phyloP scores from a whole-genome alignment of 306 rosid species.

The Cyamopsis tetragonoloba region DNA sequence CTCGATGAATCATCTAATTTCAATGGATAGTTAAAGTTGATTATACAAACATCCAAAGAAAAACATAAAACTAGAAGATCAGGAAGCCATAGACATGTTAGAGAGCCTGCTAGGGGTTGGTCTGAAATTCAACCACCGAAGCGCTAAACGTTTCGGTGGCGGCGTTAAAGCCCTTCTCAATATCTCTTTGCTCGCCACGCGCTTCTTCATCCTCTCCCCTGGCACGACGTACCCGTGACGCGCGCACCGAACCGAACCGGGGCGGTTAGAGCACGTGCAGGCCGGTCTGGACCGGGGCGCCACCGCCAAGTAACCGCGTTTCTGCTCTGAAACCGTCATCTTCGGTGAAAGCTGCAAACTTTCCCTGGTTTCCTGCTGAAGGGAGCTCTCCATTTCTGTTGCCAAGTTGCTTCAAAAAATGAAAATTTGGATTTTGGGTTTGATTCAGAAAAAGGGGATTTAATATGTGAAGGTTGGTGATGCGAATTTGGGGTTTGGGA shows the following conservation, averaged over 20 bases:
- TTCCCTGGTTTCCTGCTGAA: slow-evolving; percentile 19
- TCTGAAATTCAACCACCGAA: slow-evolving; percentile 79
- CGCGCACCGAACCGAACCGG: slow-evolving; percentile 49
- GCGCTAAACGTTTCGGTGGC: slow-evolving; percentile 46
- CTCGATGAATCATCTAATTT: slow-evolving; percentile 25
- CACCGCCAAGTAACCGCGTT: slow-evolving; percentile 12
- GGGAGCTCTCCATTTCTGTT: slow-evolving; percentile 42
- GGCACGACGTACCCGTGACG: slow-evolving; percentile 50
- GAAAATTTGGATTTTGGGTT: no score
- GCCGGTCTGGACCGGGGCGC: slow-evolving; percentile 36
- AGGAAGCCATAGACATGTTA: slow-evolving; percentile 63
- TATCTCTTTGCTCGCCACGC: slow-evolving; percentile 54
- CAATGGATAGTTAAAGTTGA: slow-evolving; percentile 21
- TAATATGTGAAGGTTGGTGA: slow-evolving; percentile 19
- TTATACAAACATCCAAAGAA: slow-evolving; percentile 27
- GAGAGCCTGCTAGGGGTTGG: slow-evolving; percentile 90
- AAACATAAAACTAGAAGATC: no score
- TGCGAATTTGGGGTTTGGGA: not conserved
- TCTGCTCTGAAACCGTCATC: not conserved
- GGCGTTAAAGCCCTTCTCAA: slow-evolving; percentile 74
- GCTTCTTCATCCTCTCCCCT: slow-evolving; percentile 45
- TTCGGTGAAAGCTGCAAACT: slow-evolving; percentile 19
- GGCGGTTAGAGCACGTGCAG: slow-evolving; percentile 50
- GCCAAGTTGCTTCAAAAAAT: no score
- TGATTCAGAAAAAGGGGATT: not conserved